Evolutionary conservation across 2,329 filamentous ascomycete species (phyloP).

Genomic region (Arthrobotrys musiformis): DNA sequence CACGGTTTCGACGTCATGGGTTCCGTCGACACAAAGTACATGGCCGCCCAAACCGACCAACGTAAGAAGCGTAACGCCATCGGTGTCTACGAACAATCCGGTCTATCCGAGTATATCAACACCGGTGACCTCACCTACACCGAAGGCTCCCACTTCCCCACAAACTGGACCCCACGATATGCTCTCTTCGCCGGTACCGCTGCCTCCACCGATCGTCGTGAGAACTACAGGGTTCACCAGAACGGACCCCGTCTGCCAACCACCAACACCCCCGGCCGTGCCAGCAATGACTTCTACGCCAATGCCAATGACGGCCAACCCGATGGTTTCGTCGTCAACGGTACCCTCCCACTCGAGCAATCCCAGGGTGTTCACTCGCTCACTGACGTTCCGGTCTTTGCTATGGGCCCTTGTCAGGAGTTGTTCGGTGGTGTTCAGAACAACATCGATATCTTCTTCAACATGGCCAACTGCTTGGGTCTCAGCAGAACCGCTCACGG

Average conservation of each 20-base stretch:
- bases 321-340: slow-evolving; percentile 78
- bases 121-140: slow-evolving; percentile 73
- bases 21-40: slow-evolving; percentile 81
- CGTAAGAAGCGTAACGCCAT: slow-evolving; percentile 80
- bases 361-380: slow-evolving; percentile 78
- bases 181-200: slow-evolving; percentile 78
- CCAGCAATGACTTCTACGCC: slow-evolving; percentile 71
- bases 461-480: slow-evolving; percentile 76
- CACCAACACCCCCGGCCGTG: slow-evolving; percentile 67
- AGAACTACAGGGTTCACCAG: slow-evolving; percentile 79
- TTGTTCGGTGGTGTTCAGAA: slow-evolving; percentile 77
- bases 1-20: slow-evolving; percentile 91
- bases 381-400: slow-evolving; percentile 82
- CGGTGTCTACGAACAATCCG: slow-evolving; percentile 78
- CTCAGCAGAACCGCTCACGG: slow-evolving; percentile 62
- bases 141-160: slow-evolving; percentile 79
- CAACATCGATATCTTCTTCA: slow-evolving; percentile 79
- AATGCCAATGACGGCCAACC: slow-evolving; percentile 73
- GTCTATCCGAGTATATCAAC: slow-evolving; percentile 76
- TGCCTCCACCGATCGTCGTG: slow-evolving; percentile 78
- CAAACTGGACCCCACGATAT: slow-evolving; percentile 86
- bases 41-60: slow-evolving; percentile 72
- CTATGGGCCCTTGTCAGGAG: slow-evolving; percentile 81
- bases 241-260: slow-evolving; percentile 73
- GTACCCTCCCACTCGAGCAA: slow-evolving; percentile 74